Base-by-base conservation (phyloP, 495 filamentous ascomycete species). In the Chaetomium cochliodes region DNA sequence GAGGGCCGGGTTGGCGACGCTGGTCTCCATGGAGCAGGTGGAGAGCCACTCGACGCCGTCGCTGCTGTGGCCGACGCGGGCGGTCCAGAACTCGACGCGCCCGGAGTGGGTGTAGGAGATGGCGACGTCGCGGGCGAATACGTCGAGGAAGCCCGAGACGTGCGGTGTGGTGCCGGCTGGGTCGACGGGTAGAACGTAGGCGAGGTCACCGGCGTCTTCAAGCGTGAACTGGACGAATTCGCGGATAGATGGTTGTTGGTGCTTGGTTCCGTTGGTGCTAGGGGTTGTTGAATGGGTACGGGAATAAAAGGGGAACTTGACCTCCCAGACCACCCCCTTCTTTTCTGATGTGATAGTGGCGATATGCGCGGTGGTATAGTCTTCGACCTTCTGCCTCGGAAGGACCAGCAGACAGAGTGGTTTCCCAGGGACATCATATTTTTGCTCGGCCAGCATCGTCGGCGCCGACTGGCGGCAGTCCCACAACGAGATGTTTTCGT, bases 121-220 rank as follows among this genome's bases (percentile, higher is more conserved):
- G 12, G 90, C 92, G 54, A 96, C 88, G 67, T 97, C 92, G 33
- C 88, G 86, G 15, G 92, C 90, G 72, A 97, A 97, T 0, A 89
- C 85, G 71, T 96, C 93, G 53, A 97, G 82, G 63, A 92, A 96
- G 6, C 88, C 90, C n/a, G 90, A 90, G 25, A 86, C 82, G 26
- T 87, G 79, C 15, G 86, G 81, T 52, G 84, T 80, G 15, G 88
- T 85, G 26, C 93, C 93, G 12, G 92, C 92, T 15, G 93, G 92
- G 73, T 98, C 93, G 52, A 96, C 92, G 2, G 93, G 92, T 9
- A 96, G 78, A 5, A 97, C 88, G 69, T 93, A 94, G 15, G 87
- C 84, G 22, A 97, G 76, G 62, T 93, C 89, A 61, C 92, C 90
- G 11, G 86, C 81, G 33, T 88, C 76, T 1, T 88, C 86, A 15